Percentiles rank a stretch among this genome's conserved stretches.
phyloP scores from a whole-genome alignment of 2,329 filamentous ascomycete genomes.

The Penicillium sumatraense region DNA sequence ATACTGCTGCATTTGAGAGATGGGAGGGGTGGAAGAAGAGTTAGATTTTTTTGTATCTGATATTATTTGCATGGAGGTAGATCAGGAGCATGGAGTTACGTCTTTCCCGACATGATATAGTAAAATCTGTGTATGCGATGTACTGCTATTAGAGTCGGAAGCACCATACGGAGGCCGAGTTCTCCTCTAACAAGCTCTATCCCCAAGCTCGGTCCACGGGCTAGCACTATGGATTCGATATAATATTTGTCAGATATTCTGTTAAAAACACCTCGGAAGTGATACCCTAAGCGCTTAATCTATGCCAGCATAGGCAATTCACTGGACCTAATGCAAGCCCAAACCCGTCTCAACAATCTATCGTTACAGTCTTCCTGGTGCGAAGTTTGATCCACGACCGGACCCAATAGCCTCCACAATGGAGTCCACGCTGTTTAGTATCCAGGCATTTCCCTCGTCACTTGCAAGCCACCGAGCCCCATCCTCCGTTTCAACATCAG shows the following conservation, averaged over 20 bases:
- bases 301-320: neutral
- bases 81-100: no score
- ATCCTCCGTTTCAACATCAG: slow-evolving; percentile 50
- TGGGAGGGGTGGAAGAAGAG: slow-evolving; percentile 7
- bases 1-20: slow-evolving; percentile 37
- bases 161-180: no score
- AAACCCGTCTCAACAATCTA: neutral
- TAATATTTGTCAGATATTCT: no score
- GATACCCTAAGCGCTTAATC: neutral
- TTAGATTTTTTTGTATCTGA: neutral
- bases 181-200: no score
- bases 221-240: no score
- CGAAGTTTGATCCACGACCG: slow-evolving; percentile 59
- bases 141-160: no score
- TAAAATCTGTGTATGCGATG: no score
- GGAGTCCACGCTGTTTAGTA: slow-evolving; percentile 64
- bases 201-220: no score
- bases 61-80: neutral
- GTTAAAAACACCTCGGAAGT: no score
- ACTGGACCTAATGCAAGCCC: neutral
- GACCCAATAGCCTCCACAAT: slow-evolving; percentile 58
- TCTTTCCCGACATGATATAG: no score
- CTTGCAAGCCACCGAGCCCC: slow-evolving; percentile 65
- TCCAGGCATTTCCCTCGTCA: slow-evolving; percentile 69
- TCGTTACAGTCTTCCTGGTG: slow-evolving; percentile 42